phyloP scores from a whole-genome alignment of 345 rosid genomes.

The Citrus cavaleriei region DNA sequence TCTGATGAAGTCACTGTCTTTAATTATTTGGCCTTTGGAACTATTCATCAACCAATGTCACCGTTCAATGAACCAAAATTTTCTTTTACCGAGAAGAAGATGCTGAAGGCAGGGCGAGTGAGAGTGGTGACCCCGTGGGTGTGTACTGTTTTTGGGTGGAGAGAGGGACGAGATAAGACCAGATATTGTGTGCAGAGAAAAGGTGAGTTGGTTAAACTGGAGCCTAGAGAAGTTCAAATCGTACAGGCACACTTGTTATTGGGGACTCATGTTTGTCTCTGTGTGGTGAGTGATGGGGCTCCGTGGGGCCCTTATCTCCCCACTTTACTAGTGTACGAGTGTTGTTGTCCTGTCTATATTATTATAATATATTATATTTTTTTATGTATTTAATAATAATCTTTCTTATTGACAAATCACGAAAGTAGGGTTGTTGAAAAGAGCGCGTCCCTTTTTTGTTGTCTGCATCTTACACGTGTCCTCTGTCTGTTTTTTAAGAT shows the following conservation, averaged over 20 bases:
- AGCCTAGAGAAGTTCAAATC: conserved; percentile 2
- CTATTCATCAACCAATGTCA: too few relatives aligned
- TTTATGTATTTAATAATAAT: too few relatives aligned
- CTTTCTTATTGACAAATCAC: not conserved
- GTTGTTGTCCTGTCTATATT: not conserved
- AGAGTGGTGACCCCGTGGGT: not conserved
- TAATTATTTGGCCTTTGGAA: not conserved
- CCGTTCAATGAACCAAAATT: not conserved
- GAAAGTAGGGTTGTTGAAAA: conserved; percentile 15
- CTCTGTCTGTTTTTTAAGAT: not conserved
- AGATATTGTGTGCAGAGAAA: not conserved
- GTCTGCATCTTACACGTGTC: conserved; percentile 12
- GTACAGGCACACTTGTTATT: not conserved
- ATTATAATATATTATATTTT: not conserved
- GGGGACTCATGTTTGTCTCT: not conserved
- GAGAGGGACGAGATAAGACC: not conserved
- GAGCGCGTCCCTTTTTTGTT: conserved; percentile 7
- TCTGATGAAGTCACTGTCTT: not conserved
- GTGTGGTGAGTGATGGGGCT: not conserved
- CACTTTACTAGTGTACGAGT: not conserved
- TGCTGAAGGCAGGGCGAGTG: not conserved
- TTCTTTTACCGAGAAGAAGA: not conserved
- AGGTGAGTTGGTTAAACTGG: not conserved
- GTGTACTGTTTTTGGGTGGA: too few relatives aligned
- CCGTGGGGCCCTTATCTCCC: not conserved